Percentiles rank a stretch among this genome's conserved stretches.
phyloP scores from a whole-genome alignment of 257 asterid species.

The Solanum ossicruentum region DNA sequence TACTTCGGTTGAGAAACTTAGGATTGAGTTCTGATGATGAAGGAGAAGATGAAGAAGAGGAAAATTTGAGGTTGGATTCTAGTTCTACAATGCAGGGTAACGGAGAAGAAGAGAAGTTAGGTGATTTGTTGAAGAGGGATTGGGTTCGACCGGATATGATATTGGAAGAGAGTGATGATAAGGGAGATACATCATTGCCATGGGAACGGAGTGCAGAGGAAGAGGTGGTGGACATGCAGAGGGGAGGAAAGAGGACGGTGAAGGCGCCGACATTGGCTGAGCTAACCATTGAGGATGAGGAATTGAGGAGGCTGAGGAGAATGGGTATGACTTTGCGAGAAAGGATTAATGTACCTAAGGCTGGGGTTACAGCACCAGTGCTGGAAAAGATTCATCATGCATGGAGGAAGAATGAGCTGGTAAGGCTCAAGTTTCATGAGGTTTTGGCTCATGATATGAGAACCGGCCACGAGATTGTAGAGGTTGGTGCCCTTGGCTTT shows the following conservation, averaged over 20 bases:
- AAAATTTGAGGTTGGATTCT: neutral
- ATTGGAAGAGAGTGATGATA: slow-evolving; percentile 44
- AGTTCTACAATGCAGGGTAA: slow-evolving; percentile 4
- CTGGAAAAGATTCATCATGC: slow-evolving; percentile 84
- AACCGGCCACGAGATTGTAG: slow-evolving; percentile 91
- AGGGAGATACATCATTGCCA: slow-evolving; percentile 41
- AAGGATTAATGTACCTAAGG: slow-evolving; percentile 79
- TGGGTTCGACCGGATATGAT: slow-evolving; percentile 90
- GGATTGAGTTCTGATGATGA: slow-evolving; percentile 59
- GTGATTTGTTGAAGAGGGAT: slow-evolving; percentile 90
- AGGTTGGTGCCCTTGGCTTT: slow-evolving; percentile 48
- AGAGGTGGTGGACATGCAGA: slow-evolving; percentile 15
- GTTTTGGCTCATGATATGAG: slow-evolving; percentile 90
- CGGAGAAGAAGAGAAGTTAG: slow-evolving; percentile 57
- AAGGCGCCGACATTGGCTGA: slow-evolving; percentile 85
- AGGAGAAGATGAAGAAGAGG: slow-evolving; percentile 20
- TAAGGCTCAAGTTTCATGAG: slow-evolving; percentile 91
- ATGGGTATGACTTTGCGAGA: slow-evolving; percentile 86
- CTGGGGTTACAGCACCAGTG: slow-evolving; percentile 77
- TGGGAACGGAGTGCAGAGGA: slow-evolving; percentile 61
- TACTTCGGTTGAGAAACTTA: slow-evolving; percentile 73
- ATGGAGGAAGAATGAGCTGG: slow-evolving; percentile 89
- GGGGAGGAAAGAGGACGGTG: slow-evolving; percentile 32
- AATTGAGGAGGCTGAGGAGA: slow-evolving; percentile 84
- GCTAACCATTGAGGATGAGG: slow-evolving; percentile 74